A percentile compares a stretch with the other conserved stretches of the same genome.
phyloP scores from a whole-genome alignment of 129 eudicot species.

The Pseudognaphalium luteoalbum region DNA sequence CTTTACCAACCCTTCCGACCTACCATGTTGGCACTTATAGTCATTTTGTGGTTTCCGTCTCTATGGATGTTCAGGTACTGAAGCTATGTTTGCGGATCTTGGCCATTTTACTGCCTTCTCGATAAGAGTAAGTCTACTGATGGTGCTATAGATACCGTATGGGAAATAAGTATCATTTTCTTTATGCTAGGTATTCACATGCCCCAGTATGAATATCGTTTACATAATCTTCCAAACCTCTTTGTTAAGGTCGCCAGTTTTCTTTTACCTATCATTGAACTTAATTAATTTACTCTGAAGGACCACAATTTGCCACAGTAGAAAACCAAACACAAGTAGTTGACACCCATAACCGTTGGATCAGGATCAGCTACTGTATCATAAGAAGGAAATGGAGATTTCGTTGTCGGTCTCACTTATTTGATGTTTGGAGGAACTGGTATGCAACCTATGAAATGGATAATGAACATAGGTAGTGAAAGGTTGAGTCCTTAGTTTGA shows the following conservation, averaged over 20 bases:
- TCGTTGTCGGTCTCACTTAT: neutral
- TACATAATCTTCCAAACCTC: neutral
- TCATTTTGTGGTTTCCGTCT: conserved; percentile 7
- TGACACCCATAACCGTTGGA: neutral
- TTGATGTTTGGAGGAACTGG: too few species aligned
- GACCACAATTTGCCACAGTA: neutral
- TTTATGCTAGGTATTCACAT: conserved; percentile 15
- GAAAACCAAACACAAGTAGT: neutral
- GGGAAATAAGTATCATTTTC: neutral
- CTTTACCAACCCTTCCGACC: too few species aligned
- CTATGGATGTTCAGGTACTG: conserved; percentile 57
- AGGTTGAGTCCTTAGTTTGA: neutral
- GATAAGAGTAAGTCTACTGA: conserved; percentile 56
- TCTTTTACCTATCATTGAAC: neutral
- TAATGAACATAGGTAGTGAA: too few species aligned
- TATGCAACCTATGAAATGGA: too few species aligned
- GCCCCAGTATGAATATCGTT: conserved; percentile 10
- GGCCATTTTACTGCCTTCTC: conserved; percentile 84
- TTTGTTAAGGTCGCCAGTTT: neutral
- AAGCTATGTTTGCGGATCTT: conserved; percentile 96
- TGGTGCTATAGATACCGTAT: conserved; percentile 8
- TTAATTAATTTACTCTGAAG: neutral
- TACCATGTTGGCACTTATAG: conserved; percentile 1
- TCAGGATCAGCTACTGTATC: neutral
- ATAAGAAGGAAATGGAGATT: neutral